Base-by-base conservation (phyloP, 2,329 filamentous ascomycete genomes). In the Pyricularia grisea region DNA sequence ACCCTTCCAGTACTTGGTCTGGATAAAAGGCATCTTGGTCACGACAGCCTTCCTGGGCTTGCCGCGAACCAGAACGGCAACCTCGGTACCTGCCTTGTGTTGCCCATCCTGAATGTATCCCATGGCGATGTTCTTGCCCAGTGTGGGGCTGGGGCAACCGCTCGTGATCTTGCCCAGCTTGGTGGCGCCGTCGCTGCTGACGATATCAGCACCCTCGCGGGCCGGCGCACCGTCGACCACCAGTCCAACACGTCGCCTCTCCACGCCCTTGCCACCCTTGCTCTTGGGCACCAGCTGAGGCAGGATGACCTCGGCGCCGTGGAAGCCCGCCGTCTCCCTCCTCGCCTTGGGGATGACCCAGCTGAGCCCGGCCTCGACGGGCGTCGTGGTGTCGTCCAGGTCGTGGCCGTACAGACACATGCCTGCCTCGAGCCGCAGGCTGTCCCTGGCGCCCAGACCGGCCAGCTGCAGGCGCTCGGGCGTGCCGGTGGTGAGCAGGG, bases 361-460 rank as follows among this genome's bases (percentile, higher is more conserved):
- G 72, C 78, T 76, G 36, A 88, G 82, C 17, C 79, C 82, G 36
- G 80, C 86, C 79, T 88, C 86, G 72, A 85, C 84, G 20, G 86
- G 86, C 20, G 86, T 88, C 23, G 84, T 88, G n/a, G 79, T 78
- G 77, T 97, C 94, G 77, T 96, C 89, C 55, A 99, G 87, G 78
- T 99, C 95, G 81, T 98, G 93, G n/a, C 95, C 95, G 81, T 99
- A 99, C n/a, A 99, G 86, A 79, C 95, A 99, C 94, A 99, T 97
- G 71, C 95, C 95, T 0, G 95, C 95, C 82, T 99, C 95, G 33
- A 99, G 88, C 65, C 95, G 90, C 70, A 99, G 87, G 71, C 91
- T 96, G 79, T 99, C 95, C 72, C 95, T 88, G 2, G 95, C 93
- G 11, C 94, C 95, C 0, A 99, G 86, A 3, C 95, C 95, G 1